A percentile compares a stretch with the other conserved stretches of the same genome.
Conservation (phyloP, 345 rosid species). For the Isatis tinctoria region DNA sequence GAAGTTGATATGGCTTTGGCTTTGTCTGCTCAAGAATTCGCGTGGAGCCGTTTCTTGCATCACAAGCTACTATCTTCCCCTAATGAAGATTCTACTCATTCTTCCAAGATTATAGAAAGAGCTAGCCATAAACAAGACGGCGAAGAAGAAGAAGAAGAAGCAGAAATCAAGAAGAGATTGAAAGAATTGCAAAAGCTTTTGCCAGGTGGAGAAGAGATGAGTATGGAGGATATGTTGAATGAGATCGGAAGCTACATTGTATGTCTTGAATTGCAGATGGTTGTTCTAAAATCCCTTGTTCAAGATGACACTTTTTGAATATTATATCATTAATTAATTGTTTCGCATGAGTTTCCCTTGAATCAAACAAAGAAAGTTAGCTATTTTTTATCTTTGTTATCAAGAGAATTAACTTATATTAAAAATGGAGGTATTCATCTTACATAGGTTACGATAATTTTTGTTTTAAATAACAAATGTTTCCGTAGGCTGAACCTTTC, state of each 20-base stretch:
- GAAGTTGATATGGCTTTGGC: conserved; percentile 45
- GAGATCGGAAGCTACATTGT: conserved; percentile 42
- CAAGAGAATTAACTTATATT: neutral
- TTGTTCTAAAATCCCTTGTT: conserved; percentile 29
- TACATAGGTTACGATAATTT: neutral
- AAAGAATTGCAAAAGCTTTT: conserved; percentile 28
- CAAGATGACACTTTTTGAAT: conserved; percentile 10
- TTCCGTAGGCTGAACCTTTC: neutral
- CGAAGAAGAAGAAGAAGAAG: conserved; percentile 14
- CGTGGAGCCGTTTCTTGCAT: conserved; percentile 41
- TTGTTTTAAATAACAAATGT: no score
- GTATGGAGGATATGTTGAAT: conserved; percentile 26
- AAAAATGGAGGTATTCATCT: neutral
- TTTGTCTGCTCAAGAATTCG: conserved; percentile 35
- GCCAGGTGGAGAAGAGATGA: conserved; percentile 42
- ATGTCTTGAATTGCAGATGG: conserved; percentile 43
- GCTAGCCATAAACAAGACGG: neutral
- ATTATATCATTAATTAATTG: neutral
- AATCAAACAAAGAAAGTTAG: neutral
- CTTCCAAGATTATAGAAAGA: conserved; percentile 8
- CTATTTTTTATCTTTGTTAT: neutral
- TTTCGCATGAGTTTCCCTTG: neutral
- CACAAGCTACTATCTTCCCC: conserved; percentile 19
- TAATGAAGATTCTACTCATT: conserved; percentile 7
- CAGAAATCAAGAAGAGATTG: conserved; percentile 15